phyloP scores from a whole-genome alignment of 164 flowering plant genomes.

The Aristolochia contorta region DNA sequence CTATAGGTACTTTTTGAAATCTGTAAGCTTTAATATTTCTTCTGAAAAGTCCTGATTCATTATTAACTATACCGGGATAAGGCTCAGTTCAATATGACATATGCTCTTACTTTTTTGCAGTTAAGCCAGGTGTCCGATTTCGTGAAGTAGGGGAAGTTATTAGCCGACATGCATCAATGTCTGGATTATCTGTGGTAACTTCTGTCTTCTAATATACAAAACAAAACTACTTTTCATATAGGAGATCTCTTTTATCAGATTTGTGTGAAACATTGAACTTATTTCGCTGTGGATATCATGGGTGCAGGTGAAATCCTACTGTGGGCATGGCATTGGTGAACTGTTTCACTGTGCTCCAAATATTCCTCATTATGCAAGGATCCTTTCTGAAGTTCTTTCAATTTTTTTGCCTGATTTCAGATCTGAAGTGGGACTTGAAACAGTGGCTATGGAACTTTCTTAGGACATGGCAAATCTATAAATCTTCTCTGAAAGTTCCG shows the following conservation, averaged over 20 bases:
- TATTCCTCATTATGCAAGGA: constrained; percentile 95
- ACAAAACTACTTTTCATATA: no score
- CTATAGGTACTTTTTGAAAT: constrained; percentile 49
- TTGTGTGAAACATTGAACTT: neutral
- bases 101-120: constrained; percentile 22
- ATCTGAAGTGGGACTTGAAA: no score
- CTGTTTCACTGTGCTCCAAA: constrained; percentile 98
- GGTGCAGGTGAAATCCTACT: constrained; percentile 76
- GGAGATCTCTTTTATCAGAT: neutral
- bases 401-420: neutral
- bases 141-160: constrained; percentile 96
- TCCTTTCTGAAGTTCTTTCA: constrained; percentile 22
- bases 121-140: constrained; percentile 90
- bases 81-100: neutral
- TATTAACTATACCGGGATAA: neutral
- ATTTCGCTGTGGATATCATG: constrained; percentile 5
- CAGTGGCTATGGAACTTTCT: no score
- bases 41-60: no score
- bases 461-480: no score
- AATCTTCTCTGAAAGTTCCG: no score
- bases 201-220: neutral
- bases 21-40: neutral
- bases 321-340: constrained; percentile 99
- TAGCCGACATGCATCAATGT: constrained; percentile 87
- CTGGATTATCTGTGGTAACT: constrained; percentile 92